Base-by-base conservation (phyloP, 495 filamentous ascomycete species). In the Tuber magnatum region DNA sequence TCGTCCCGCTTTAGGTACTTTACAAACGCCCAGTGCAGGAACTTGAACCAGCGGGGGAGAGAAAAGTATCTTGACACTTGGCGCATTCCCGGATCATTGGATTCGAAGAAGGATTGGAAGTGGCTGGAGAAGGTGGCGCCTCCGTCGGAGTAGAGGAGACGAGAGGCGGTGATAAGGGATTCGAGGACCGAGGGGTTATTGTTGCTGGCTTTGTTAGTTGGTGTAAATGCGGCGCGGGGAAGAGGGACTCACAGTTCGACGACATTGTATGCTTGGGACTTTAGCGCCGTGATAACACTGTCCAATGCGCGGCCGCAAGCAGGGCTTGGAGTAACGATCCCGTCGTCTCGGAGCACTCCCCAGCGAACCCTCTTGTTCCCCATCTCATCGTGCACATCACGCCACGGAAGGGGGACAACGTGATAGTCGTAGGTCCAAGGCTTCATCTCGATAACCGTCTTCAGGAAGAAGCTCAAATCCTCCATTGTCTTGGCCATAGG, bases 371-470 rank as follows among this genome's bases (percentile, higher is more conserved):
- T 89, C 82, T 87, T 88, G 76, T 86, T 87, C 65, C 87, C 86
- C 74, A 88, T 90, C 69, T 91, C 87, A 35, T 85, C 80, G 75
- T 88, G 87, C 8, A 90, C 81, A 5, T 83, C 83, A 72, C 92
- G 86, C 95, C 95, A 99, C 12, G 88, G 84, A 39, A 99, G 87
- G 3, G 95, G 94, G 82, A 95, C 93, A 1, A 94, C 93, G 1
- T 87, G 90, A 73, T 93, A 88, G 78, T 98, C 95, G 81, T 97
- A 97, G 76, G 88, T 90, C 95, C 95, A 99, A 0, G 94, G 94
- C 85, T 92, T 84, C 93, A 97, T 96, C 32, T 88, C 84, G 56
- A 97, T 86, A 56, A 97, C 84, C 38, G 89, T 88, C 61, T 88
- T 87, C n/a, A 92, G 90, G 83, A 99, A 97, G 84, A 96, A 97